Evolutionary conservation across 2,329 filamentous ascomycete species (phyloP).

Genomic region (Phialophora verrucosa): DNA sequence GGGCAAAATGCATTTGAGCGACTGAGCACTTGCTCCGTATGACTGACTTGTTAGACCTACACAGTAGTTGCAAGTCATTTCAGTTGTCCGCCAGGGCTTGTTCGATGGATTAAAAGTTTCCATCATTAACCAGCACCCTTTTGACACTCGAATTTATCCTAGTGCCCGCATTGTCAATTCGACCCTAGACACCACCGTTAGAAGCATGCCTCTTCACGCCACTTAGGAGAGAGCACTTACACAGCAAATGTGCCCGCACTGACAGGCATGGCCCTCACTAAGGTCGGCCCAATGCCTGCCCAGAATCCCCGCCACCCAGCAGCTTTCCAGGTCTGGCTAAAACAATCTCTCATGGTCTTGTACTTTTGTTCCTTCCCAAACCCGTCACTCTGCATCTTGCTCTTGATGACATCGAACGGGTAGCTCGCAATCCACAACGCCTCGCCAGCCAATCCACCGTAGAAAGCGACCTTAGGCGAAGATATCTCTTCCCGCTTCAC

Average conservation of each 20-base stretch:
- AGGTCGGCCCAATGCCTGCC: constrained; percentile 88
- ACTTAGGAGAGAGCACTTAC: constrained; percentile 40
- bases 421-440: constrained; percentile 92
- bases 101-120: too few species aligned
- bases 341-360: constrained; percentile 85
- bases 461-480: constrained; percentile 83
- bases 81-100: background rate
- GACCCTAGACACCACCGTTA: constrained; percentile 45
- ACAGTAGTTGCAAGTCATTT: background rate
- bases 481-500: constrained; percentile 78
- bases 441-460: constrained; percentile 92
- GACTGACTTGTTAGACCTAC: background rate
- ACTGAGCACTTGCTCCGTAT: constrained; percentile 1
- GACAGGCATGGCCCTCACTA: constrained; percentile 95
- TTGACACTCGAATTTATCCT: constrained; percentile 41
- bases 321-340: constrained; percentile 76
- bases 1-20: constrained; percentile 12
- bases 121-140: too few species aligned
- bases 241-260: constrained; percentile 97
- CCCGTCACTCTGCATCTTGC: constrained; percentile 98
- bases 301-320: constrained; percentile 88
- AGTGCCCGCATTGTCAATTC: constrained; percentile 56
- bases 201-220: background rate
- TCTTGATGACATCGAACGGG: constrained; percentile 97
- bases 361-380: constrained; percentile 76